phyloP scores from a whole-genome alignment of 1,139 yeast species.

The Candida glucosophila region DNA sequence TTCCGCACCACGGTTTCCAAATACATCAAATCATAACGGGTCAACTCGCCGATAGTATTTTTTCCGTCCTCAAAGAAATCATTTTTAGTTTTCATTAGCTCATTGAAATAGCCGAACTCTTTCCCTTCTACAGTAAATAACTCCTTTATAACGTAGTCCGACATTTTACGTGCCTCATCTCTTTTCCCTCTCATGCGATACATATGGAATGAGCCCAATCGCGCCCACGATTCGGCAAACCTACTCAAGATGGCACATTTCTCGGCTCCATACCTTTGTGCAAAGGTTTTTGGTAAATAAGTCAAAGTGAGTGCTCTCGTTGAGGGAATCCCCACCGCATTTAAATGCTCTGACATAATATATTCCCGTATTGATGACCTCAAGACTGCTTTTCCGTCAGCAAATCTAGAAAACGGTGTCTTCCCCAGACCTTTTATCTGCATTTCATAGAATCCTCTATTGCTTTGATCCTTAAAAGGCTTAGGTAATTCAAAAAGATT shows the following conservation, averaged over 20 bases:
- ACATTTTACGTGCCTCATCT: conserved; percentile 47
- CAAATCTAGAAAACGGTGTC: conserved; percentile 89
- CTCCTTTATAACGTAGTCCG: conserved; percentile 67
- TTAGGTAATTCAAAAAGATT: conserved; percentile 64
- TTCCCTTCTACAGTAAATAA: conserved; percentile 36
- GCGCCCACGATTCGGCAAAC: conserved; percentile 78
- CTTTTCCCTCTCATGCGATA: conserved; percentile 70
- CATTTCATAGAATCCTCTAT: conserved; percentile 44
- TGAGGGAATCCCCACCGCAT: conserved; percentile 79
- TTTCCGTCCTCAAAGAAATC: conserved; percentile 14
- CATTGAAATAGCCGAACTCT: conserved; percentile 28
- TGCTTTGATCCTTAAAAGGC: conserved; percentile 14
- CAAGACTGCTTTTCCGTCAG: conserved; percentile 92
- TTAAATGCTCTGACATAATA: conserved; percentile 71
- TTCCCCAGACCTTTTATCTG: conserved; percentile 89
- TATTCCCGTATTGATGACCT: conserved; percentile 86
- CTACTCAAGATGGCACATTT: conserved; percentile 81
- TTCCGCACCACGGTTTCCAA: conserved; percentile 63
- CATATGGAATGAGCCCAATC: conserved; percentile 86
- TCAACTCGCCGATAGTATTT: conserved; percentile 26
- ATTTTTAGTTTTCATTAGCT: conserved; percentile 9
- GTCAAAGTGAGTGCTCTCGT: conserved; percentile 77
- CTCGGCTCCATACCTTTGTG: conserved; percentile 66
- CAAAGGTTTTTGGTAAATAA: conserved; percentile 63
- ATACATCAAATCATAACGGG: conserved; percentile 65